Percentiles rank a stretch among this genome's conserved stretches.
These are phyloP conservation scores for Parmelia sp. DNA, from an alignment of 495 filamentous ascomycete species.

Conservation along the genomic window DNA sequence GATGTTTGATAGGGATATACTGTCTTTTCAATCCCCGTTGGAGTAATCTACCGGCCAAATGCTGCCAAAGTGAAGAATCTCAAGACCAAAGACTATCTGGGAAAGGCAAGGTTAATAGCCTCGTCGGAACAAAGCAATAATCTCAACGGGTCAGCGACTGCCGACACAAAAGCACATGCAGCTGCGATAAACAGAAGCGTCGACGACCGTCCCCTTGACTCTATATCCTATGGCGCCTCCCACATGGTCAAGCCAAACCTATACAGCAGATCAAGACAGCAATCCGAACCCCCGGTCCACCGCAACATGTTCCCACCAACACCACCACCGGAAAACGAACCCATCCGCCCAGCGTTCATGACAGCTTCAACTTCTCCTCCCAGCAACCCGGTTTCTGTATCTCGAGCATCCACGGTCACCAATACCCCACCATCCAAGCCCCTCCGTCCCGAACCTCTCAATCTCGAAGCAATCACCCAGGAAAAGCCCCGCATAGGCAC, in stretches of 20 bases:
- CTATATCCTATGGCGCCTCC: slow-evolving; percentile 80
- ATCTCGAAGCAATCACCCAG: slow-evolving; percentile 26
- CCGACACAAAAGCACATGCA: slow-evolving; percentile 54
- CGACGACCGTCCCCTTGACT: slow-evolving; percentile 72
- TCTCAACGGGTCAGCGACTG: slow-evolving; percentile 68
- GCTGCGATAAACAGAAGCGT: slow-evolving; percentile 34
- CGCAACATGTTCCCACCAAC: slow-evolving; percentile 93
- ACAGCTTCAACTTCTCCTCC: slow-evolving; percentile 28
- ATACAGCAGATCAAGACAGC: slow-evolving; percentile 66
- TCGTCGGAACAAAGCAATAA: slow-evolving; percentile 73
- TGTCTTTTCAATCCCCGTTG: slow-evolving; percentile 97
- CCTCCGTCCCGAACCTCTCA: slow-evolving; percentile 38
- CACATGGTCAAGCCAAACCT: slow-evolving; percentile 85
- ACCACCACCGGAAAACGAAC: slow-evolving; percentile 82
- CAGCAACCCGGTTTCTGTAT: slow-evolving; percentile 18
- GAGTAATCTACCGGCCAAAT: slow-evolving; percentile 90
- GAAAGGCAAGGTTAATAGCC: slow-evolving; percentile 88
- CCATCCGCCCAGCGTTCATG: slow-evolving; percentile 27
- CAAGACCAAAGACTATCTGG: slow-evolving; percentile 93
- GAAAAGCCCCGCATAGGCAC: slow-evolving; percentile 47
- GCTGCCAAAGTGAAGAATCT: slow-evolving; percentile 97
- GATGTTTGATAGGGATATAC: slow-evolving; percentile 72
- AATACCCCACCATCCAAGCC: slow-evolving; percentile 33
- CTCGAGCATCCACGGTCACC: slow-evolving; percentile 8
- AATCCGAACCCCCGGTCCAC: slow-evolving; percentile 75